phyloP scores from a whole-genome alignment of 805 yeast genomes.

The Yarrowia bubula region DNA sequence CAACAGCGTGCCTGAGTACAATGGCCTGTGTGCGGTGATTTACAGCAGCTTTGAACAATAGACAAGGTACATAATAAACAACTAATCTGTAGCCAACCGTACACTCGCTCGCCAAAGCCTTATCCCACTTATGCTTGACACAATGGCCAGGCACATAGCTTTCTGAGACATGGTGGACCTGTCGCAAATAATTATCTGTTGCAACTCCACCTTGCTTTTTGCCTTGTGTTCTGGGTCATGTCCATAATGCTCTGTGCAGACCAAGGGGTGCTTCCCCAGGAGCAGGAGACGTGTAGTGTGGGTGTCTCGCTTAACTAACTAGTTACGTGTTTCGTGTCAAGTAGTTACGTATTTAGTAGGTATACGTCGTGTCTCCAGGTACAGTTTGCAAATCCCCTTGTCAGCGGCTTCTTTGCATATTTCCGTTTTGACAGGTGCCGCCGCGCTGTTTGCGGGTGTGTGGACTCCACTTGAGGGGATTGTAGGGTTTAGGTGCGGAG shows the following conservation, averaged over 20 bases:
- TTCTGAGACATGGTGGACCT: not conserved
- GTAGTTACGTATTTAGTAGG: no score
- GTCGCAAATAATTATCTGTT: no score
- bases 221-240: not conserved
- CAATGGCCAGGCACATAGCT: slow-evolving; percentile 7
- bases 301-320: not conserved
- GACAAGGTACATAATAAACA: not conserved
- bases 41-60: slow-evolving; percentile 61
- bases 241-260: not conserved
- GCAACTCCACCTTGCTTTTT: no score
- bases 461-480: not conserved
- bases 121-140: slow-evolving; percentile 3
- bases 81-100: not conserved
- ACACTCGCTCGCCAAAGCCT: not conserved
- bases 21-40: slow-evolving; percentile 82
- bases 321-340: no score
- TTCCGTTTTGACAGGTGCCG: not conserved
- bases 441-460: not conserved
- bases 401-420: not conserved
- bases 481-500: slow-evolving; percentile 5
- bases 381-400: no score
- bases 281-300: no score
- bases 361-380: no score
- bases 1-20: slow-evolving; percentile 58
- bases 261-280: no score